A percentile compares a stretch with the other conserved stretches of the same genome.
Evolutionary conservation across 192 early-diverging fungal genomes (phyloP).

Genomic region (Neocallimastix lanati): DNA sequence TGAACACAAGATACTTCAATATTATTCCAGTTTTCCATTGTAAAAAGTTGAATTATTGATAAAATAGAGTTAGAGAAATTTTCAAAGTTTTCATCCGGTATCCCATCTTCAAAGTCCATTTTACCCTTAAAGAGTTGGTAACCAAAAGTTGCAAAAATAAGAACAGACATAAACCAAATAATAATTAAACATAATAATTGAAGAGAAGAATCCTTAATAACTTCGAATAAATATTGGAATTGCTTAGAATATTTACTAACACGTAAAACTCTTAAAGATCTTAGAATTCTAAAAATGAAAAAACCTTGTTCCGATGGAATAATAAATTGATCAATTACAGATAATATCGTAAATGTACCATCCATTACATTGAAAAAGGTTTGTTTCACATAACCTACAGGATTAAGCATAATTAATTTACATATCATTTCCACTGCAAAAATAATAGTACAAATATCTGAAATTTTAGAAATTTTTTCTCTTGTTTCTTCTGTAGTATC

Average conservation of each 20-base stretch:
- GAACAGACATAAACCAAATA: neutral
- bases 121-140: neutral
- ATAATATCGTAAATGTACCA: neutral
- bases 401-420: neutral
- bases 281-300: neutral
- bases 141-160: neutral
- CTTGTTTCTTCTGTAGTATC: neutral
- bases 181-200: neutral
- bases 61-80: neutral
- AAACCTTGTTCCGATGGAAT: neutral
- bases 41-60: neutral
- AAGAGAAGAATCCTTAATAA: neutral
- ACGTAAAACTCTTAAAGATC: neutral
- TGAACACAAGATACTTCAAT: neutral
- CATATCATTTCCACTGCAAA: neutral
- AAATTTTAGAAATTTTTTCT: neutral
- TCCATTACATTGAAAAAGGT: neutral
- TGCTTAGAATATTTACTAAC: neutral
- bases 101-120: neutral
- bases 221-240: neutral
- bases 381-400: neutral
- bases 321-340: neutral
- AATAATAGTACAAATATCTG: neutral
- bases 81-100: neutral
- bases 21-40: neutral